phyloP scores from a whole-genome alignment of 2,329 filamentous ascomycete genomes.

The Penicillium italicum region DNA sequence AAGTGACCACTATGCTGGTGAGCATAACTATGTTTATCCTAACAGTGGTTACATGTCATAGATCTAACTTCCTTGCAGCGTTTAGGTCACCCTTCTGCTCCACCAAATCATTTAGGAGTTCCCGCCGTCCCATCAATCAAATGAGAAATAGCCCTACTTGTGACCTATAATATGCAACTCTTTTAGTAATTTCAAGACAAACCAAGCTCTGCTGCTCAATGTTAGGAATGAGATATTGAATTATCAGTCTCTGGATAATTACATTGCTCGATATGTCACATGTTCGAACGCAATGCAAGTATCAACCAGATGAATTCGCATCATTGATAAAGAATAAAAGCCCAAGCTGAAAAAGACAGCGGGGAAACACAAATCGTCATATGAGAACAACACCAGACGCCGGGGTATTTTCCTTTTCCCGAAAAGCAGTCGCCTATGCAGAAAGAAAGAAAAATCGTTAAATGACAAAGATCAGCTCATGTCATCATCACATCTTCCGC shows the following conservation, averaged over 20 bases:
- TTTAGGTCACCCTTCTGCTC: background rate
- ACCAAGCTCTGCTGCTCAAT: background rate
- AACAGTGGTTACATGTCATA: background rate
- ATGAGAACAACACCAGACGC: slow-evolving; percentile 7
- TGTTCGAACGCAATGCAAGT: background rate
- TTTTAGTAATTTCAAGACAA: background rate
- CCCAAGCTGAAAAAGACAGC: background rate
- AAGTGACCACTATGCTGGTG: too few species aligned
- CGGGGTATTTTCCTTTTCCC: slow-evolving; percentile 10
- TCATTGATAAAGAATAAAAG: background rate
- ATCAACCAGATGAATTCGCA: background rate
- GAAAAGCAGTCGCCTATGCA: slow-evolving; percentile 10
- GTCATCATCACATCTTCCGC: slow-evolving; percentile 16
- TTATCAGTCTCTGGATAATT: background rate
- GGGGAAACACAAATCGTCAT: slow-evolving; percentile 2
- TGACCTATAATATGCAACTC: background rate
- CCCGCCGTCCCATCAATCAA: too few species aligned
- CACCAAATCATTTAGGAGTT: background rate
- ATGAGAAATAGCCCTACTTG: too few species aligned
- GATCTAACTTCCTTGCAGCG: background rate
- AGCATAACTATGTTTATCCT: too few species aligned
- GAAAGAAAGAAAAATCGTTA: slow-evolving; percentile 7
- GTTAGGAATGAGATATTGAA: background rate
- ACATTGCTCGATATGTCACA: background rate
- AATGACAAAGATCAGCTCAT: slow-evolving; percentile 3